Evolutionary conservation across 1,284 basidiomycete species (phyloP), one percentile per base, ranked within the genome.

Genomic region (Vanrija pseudolonga): DNA sequence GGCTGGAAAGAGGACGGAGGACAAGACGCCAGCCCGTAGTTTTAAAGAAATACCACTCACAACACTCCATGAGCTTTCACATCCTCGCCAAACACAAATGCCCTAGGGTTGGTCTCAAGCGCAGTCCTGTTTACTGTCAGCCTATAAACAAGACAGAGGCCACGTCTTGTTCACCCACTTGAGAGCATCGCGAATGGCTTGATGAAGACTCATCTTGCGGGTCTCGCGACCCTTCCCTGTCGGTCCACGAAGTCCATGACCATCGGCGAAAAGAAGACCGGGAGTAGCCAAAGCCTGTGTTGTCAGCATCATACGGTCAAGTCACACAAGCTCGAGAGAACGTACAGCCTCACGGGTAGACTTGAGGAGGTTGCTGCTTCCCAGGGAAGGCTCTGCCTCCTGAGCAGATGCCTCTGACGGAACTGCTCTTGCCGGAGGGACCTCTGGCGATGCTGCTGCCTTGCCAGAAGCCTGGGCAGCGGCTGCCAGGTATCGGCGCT

Each of bases 1-100:
- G 9, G 32, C 32, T 5, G 24, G 5, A 26, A 9, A 4, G 24
- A 26, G 24, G 24, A 9, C 9, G 4, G 24, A 26, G 24, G 24
- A 9, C 5, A 9, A 47, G n/a, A n/a, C n/a, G n/a, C 44, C 28
- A 52, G 38, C 14, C 4, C 22, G n/a, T 19, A 22, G n/a, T 46
- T n/a, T n/a, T n/a, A n/a, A n/a, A n/a, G 50, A 50, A 87, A 0
- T 87, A 88, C 61, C 87, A 90, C 59, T 55, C 92, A 82, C 71
- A 97, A 96, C 4, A 96, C 93, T 6, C 93, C 92, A 17, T 92
- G 92, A 62, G 95, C 95, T 2, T 88, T 87, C 45, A 95, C 90
- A 62, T 95, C 91, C 71, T 84, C 91, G n/a, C 94, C 93, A 67
- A 97, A 96, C 0, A 96, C 85, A 11, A 93, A 85, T 0, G 93